Evolutionary conservation across 495 filamentous ascomycete species (phyloP), one percentile per base, ranked within the genome.

Genomic region (Aspergillus conjunctus): DNA sequence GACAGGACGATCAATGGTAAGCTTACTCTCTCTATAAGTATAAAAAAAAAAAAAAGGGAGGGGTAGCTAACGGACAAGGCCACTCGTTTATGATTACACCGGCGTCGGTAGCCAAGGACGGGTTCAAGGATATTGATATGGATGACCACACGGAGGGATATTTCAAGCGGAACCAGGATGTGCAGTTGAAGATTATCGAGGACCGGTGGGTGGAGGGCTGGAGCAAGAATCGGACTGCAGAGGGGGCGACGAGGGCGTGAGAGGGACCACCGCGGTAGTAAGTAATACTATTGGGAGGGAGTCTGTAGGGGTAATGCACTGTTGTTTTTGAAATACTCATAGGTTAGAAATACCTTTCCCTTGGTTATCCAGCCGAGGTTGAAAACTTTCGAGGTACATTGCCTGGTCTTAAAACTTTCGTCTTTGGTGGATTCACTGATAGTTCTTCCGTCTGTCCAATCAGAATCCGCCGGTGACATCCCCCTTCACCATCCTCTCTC

Each of bases 1-100:
- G 71, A 75, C 61, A 54, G 66, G 44, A 66, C 63, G 7, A 68
- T 75, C 26, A 73, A 72, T 49, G 73, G 71, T 71, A 55, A 41
- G 49, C 9, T 8, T 31, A 26, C 2, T 26, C 26, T 26, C 26
- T 20, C 12, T 17, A 20, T 48, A n/a, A n/a, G n/a, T 31, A 14
- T 51, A 7, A 17, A 18, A 7, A 37, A 20, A 17, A 18, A 10
- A 11, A 26, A 26, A 26, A 26, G 5, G 26, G 26, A 5, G 5
- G 26, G 26, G 26, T 26, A 26, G 26, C 12, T 32, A 14, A 1
- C 11, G 8, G 39, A 20, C 17, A 11, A 8, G 20, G 18, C 50
- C 61, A 65, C 37, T 67, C 59, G 8, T 58, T 69, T 17, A 65
- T 67, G 48, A 62, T 65, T 21, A 64, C 58, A 11, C 62, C 65